phyloP scores from a whole-genome alignment of 495 filamentous ascomycete species.

The Parachaetomium inaequale region DNA sequence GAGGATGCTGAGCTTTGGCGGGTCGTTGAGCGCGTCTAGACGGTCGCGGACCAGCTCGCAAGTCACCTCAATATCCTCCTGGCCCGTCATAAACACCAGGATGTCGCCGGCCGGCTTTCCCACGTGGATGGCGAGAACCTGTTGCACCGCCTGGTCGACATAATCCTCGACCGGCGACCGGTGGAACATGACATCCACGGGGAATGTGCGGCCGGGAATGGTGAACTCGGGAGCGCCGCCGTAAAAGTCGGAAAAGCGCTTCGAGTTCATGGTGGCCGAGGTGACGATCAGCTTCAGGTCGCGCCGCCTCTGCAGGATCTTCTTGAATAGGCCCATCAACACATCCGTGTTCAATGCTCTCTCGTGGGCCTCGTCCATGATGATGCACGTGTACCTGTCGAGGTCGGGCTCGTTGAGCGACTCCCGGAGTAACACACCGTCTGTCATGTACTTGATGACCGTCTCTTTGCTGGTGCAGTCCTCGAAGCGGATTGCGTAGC shows the following conservation, averaged over 20 bases:
- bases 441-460: constrained; percentile 98
- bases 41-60: constrained; percentile 90
- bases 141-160: constrained; percentile 94
- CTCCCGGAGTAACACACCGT: constrained; percentile 92
- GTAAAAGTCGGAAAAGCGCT: constrained; percentile 93
- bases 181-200: constrained; percentile 94
- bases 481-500: constrained; percentile 98
- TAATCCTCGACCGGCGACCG: constrained; percentile 96
- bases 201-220: constrained; percentile 95
- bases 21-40: constrained; percentile 88
- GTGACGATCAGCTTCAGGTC: constrained; percentile 98
- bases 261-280: constrained; percentile 97
- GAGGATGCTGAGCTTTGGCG: constrained; percentile 88
- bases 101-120: constrained; percentile 91
- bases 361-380: constrained; percentile 99
- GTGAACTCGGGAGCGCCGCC: constrained; percentile 97
- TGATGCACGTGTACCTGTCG: constrained; percentile 96
- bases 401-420: constrained; percentile 87
- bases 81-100: constrained; percentile 98
- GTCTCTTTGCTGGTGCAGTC: constrained; percentile 96
- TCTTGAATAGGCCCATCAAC: constrained; percentile 95
- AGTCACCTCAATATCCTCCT: constrained; percentile 97
- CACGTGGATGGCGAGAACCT: constrained; percentile 95
- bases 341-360: constrained; percentile 96
- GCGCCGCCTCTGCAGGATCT: constrained; percentile 82